Base-by-base conservation (phyloP, 305 asterid species). In the Fraxinus latifolia region DNA sequence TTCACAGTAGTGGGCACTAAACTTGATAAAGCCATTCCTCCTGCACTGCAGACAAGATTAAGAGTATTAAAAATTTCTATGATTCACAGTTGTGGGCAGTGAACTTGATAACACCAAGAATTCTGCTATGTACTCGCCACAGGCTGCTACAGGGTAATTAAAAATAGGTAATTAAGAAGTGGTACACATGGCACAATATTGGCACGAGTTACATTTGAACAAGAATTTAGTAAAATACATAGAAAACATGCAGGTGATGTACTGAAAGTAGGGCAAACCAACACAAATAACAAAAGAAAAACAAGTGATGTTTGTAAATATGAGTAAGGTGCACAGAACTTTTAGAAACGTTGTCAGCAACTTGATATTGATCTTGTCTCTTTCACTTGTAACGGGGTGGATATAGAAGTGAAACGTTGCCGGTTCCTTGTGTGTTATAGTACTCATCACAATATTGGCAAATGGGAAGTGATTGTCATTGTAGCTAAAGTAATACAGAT, bases 21-120 rank as follows among this genome's bases (percentile, higher is more conserved):
- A 89, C 93, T 96, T 86, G 99, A 94, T 92, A 96, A 85, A 58
- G 99, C 98, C 95, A 96, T 96, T 86, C 98, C 99, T 88, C 99
- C 99, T 84, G 99, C 99, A 85, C 99, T 96, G 98, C 85, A 90
- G 84, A 79, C 86, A 87, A 87, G 80, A 90, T 81, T 58, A 75
- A 87, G 47, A 42, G 82, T 78, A 87, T 71, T 82, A 80, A 85
- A 79, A 79, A 72, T 83, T 74, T 85, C 79, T 58, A 79, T 72
- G 80, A 83, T 79, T 84, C 75, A 60, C 76, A 58, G 68, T 58
- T 58, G 68, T 19, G 27, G 29, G 12, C 68, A 58, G 68, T 58
- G 19, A 55, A 55, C 27, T 55, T 55, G 67, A 58, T 58, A 6
- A 58, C 29, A 58, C 76, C 76, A n/a, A 71, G 76, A 71, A 71